Evolutionary conservation across 2,329 filamentous ascomycete genomes (phyloP).

Genomic region (Beauveria varroae): DNA sequence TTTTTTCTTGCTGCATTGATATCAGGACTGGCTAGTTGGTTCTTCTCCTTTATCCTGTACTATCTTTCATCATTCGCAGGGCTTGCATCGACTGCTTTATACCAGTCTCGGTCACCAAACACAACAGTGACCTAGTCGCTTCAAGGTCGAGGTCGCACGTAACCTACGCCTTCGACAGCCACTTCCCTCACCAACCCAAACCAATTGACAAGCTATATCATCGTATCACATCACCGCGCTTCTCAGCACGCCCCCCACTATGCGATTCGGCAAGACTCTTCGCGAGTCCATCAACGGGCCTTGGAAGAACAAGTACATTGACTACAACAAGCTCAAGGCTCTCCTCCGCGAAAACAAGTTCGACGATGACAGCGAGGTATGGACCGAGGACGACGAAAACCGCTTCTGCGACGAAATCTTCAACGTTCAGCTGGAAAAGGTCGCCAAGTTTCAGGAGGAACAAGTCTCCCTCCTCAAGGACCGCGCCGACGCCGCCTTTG

Average conservation of each 20-base stretch:
- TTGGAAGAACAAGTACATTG: conserved; percentile 92
- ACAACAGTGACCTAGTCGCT: neutral
- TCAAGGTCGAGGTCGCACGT: neutral
- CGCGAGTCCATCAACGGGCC: conserved; percentile 71
- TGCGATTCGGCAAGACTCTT: conserved; percentile 92
- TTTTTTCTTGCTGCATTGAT: neutral
- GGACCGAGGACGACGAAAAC: conserved; percentile 93
- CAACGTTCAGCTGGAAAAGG: conserved; percentile 91
- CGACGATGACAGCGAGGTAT: conserved; percentile 58
- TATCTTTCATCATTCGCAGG: neutral
- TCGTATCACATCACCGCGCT: neutral
- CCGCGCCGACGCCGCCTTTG: conserved; percentile 47
- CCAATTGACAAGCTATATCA: neutral
- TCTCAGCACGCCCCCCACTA: conserved; percentile 30
- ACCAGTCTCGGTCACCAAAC: neutral
- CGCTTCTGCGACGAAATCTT: conserved; percentile 91
- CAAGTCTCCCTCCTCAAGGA: conserved; percentile 55
- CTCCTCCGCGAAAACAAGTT: conserved; percentile 70
- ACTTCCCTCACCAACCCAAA: neutral
- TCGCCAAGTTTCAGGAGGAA: conserved; percentile 78
- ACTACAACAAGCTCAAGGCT: conserved; percentile 88
- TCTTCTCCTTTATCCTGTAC: neutral
- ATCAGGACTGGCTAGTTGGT: neutral
- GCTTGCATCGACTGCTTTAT: neutral
- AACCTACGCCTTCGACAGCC: neutral